Evolutionary conservation across 2,329 filamentous ascomycete species (phyloP).

Genomic region (Diplodia mutila): DNA sequence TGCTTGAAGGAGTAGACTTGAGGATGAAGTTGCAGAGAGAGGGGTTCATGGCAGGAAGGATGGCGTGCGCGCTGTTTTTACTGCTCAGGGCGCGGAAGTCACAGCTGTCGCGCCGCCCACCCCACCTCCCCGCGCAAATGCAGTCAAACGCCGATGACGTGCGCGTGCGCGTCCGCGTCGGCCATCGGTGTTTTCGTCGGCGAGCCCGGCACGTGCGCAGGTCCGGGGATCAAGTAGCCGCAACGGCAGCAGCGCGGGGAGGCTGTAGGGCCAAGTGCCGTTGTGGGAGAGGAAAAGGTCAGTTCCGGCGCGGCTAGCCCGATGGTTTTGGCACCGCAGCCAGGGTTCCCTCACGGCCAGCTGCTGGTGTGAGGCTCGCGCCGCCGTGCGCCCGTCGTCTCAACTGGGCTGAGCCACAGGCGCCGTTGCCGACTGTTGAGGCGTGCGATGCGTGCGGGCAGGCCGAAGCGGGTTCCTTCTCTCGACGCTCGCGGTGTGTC

Average conservation of each 20-base stretch:
- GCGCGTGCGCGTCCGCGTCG: neutral
- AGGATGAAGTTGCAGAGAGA: conserved; percentile 46
- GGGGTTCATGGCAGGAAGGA: conserved; percentile 40
- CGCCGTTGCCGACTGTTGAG: neutral
- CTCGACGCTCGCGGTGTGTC: neutral
- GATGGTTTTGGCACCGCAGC: neutral
- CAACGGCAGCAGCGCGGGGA: neutral
- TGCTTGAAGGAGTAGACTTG: conserved; percentile 40
- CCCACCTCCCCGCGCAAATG: conserved; percentile 12
- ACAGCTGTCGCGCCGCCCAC: neutral
- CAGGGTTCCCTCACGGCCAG: neutral
- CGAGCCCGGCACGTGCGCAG: neutral
- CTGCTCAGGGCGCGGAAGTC: neutral
- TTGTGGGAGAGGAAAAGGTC: neutral
- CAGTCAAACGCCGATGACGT: conserved; percentile 25
- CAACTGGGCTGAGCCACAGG: conserved; percentile 11
- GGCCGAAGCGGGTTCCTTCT: conserved; percentile 16
- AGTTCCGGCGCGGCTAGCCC: conserved; percentile 13
- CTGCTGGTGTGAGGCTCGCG: neutral
- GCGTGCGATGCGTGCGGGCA: neutral
- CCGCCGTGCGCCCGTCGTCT: neutral
- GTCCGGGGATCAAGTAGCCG: neutral
- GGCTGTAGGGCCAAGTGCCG: neutral
- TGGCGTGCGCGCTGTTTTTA: conserved; percentile 20
- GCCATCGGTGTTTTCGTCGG: conserved; percentile 4